These are phyloP conservation scores for Porodaedalea pini DNA, from an alignment of 1,284 basidiomycete species.

Conservation along the genomic window DNA sequence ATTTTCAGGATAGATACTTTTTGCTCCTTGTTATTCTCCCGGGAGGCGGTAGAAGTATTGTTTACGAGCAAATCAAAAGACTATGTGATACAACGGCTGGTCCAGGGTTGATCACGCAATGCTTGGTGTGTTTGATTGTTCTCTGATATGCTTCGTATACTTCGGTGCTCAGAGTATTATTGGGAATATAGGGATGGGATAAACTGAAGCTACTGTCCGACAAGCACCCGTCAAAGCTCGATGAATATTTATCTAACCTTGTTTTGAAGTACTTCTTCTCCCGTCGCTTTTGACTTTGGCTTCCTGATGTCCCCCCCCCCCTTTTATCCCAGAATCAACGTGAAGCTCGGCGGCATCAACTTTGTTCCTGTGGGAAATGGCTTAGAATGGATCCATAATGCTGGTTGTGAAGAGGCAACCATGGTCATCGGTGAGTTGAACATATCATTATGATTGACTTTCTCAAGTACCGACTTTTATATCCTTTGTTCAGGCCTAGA, in stretches of 20 bases:
- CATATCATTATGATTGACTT: background rate
- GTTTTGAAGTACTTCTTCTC: slow-evolving; percentile 34
- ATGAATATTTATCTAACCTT: slow-evolving; percentile 38
- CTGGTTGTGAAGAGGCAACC: slow-evolving; percentile 36
- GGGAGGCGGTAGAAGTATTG: background rate
- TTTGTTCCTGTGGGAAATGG: slow-evolving; percentile 26
- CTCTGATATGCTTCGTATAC: slow-evolving; percentile 28
- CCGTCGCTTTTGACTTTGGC: background rate
- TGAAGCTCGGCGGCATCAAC: slow-evolving; percentile 38
- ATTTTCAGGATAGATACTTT: background rate
- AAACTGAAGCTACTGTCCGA: slow-evolving; percentile 34
- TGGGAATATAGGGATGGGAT: slow-evolving; percentile 26
- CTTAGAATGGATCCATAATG: slow-evolving; percentile 27
- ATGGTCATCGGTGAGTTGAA: background rate
- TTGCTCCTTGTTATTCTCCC: slow-evolving; percentile 17
- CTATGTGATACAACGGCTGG: slow-evolving; percentile 16
- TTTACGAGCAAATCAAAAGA: slow-evolving; percentile 24
- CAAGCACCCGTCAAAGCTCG: slow-evolving; percentile 26
- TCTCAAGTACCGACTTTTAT: too few species aligned
- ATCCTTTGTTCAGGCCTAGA: slow-evolving; percentile 33
- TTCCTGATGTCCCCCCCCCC: background rate
- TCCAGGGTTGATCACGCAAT: slow-evolving; percentile 19
- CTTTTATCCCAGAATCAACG: slow-evolving; percentile 37
- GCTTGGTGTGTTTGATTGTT: slow-evolving; percentile 13
- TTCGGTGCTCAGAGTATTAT: slow-evolving; percentile 30